Base-by-base conservation (phyloP, 2,329 filamentous ascomycete species). In the Fusarium sp. region DNA sequence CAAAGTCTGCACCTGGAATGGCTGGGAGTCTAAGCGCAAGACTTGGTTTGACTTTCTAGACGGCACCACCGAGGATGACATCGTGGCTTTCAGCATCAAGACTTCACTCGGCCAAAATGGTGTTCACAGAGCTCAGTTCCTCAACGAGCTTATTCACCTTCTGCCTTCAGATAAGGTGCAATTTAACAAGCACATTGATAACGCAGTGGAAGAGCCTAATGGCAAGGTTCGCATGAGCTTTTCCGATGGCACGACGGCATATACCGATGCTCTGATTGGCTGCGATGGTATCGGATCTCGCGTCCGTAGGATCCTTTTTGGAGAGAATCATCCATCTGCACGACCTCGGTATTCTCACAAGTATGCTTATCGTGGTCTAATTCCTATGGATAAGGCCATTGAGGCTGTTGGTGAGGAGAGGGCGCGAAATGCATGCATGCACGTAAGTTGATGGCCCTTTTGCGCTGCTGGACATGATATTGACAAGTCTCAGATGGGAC, bases 281-380 rank as follows among this genome's bases (percentile, higher is more conserved):
- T 91, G 89, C 70, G 90, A 92, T 76, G 90, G 90, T 0, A 90
- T 92, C 74, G 91, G 91, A 76, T 89, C 87, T 13, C 80, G 81
- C 20, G 84, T 87, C 2, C 80, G 89, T 3, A 76, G 84, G 35
- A 75, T 87, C 11, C 78, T 91, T 13, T 79, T 90, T 1, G 86
- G 85, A 0, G 74, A 80, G 2, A 74, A 80, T 20, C 64, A 79
- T 78, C 83, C 58, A 75, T 84, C 31, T 53, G 82, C 57, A 75
- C 85, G 2, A 72, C 82, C 80, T 1, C 66, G 75, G 0, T 91
- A 88, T 67, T 85, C 85, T 0, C 84, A 86, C 25, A 89, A 89
- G 73, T 88, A 89, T 75, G 89, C 87, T 1, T 92, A 91, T 71
- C 83, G 90, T 1, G 80, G 77, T 1, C 61, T 81, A 11, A 58